Conservation (phyloP, 352 stramenopile species). For the Phytopythium chamaehyphon region DNA sequence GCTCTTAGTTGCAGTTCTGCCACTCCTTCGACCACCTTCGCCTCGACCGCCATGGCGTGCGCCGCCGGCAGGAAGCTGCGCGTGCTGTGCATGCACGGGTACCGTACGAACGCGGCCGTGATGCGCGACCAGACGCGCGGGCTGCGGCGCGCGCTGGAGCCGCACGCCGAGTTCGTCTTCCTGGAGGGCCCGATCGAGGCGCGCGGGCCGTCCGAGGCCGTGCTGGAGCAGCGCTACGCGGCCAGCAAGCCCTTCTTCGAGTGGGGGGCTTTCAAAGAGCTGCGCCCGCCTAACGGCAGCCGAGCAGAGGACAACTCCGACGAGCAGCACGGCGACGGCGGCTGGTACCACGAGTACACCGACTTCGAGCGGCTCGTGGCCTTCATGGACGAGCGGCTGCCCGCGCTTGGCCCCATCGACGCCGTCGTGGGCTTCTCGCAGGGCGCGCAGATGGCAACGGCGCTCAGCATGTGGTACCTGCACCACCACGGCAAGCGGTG, state of each 20-base stretch:
- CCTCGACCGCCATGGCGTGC: constrained; percentile 5
- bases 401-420: constrained; percentile 45
- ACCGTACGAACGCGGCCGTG: constrained; percentile 44
- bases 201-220: constrained; percentile 33
- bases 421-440: constrained; percentile 71
- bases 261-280: constrained; percentile 27
- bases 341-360: constrained; percentile 45
- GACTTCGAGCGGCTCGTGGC: constrained; percentile 38
- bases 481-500: constrained; percentile 20
- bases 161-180: constrained; percentile 52
- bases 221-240: constrained; percentile 40
- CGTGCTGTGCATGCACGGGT: constrained; percentile 63
- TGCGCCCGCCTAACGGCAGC: neutral
- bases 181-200: constrained; percentile 47
- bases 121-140: constrained; percentile 50
- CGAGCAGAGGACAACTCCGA: constrained; percentile 17
- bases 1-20: too few species aligned
- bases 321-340: constrained; percentile 19
- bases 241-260: constrained; percentile 49
- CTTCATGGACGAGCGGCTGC: constrained; percentile 44
- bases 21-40: neutral
- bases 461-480: constrained; percentile 41
- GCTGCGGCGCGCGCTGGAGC: constrained; percentile 34
- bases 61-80: constrained; percentile 26
- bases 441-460: constrained; percentile 40